Conservation (phyloP, 257 asterid genomes). For the Przewalskia tangutica region DNA sequence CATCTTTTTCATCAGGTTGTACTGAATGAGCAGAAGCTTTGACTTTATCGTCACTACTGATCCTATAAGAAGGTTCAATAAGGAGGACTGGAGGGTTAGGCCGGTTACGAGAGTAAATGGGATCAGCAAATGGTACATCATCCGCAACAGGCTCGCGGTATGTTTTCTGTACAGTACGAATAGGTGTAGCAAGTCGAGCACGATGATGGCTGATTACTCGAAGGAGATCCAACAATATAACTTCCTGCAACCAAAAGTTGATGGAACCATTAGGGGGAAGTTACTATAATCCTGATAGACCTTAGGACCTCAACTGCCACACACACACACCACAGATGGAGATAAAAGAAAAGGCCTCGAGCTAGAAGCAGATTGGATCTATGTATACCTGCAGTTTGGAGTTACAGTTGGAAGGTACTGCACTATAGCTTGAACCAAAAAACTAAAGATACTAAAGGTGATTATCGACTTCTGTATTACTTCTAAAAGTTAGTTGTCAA, state of each 20-base stretch:
- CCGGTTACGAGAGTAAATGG: slow-evolving; percentile 32
- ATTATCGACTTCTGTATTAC: neutral
- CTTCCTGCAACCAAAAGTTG: slow-evolving; percentile 45
- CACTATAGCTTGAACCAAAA: neutral
- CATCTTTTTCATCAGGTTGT: slow-evolving; percentile 24
- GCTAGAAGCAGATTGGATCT: neutral
- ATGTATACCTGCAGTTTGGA: neutral
- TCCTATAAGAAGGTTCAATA: slow-evolving; percentile 71
- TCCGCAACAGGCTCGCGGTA: slow-evolving; percentile 66
- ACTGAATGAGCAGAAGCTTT: slow-evolving; percentile 32
- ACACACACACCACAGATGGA: slow-evolving; percentile 1
- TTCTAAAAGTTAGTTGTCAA: neutral
- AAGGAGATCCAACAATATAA: slow-evolving; percentile 77
- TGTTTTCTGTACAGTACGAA: slow-evolving; percentile 84
- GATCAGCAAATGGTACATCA: slow-evolving; percentile 57
- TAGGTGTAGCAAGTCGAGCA: slow-evolving; percentile 96
- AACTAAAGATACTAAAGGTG: neutral
- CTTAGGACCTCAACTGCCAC: neutral
- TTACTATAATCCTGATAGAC: neutral
- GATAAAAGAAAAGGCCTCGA: neutral
- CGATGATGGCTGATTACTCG: slow-evolving; percentile 91
- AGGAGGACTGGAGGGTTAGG: slow-evolving; percentile 48
- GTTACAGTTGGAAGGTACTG: neutral
- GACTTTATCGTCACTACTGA: slow-evolving; percentile 63
- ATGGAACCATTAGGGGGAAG: neutral